Conservation (phyloP, 164 flowering plant species). For the Piper longum region DNA sequence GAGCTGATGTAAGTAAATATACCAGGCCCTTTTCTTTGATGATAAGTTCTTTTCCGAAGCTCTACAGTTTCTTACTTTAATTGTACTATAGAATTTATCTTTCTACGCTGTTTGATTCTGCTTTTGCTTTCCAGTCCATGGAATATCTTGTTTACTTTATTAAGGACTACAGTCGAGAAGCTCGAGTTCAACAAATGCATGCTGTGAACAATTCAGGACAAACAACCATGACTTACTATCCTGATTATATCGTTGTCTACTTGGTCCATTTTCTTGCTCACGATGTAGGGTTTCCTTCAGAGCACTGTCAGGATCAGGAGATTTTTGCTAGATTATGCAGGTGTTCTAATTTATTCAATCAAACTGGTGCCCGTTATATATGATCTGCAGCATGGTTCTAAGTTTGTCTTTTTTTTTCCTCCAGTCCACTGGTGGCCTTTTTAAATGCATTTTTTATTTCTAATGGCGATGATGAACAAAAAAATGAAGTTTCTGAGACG, state of each 20-base stretch:
- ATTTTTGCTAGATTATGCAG: constrained; percentile 45
- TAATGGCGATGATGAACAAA: constrained; percentile 23
- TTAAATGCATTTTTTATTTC: constrained; percentile 38
- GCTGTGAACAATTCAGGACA: constrained; percentile 15
- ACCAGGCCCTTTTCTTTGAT: neutral
- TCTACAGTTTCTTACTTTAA: no score
- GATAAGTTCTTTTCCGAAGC: neutral
- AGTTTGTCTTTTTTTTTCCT: neutral
- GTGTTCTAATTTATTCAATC: constrained; percentile 14
- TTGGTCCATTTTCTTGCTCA: constrained; percentile 84
- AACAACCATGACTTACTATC: constrained; percentile 34
- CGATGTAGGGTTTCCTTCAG: constrained; percentile 43
- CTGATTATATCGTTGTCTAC: constrained; percentile 58
- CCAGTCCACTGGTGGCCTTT: constrained; percentile 63
- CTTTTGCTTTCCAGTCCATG: constrained; percentile 28
- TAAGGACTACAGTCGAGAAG: constrained; percentile 37
- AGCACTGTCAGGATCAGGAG: constrained; percentile 38
- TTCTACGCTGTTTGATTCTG: neutral
- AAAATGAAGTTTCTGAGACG: constrained; percentile 21
- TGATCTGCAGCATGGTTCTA: neutral
- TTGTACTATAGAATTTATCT: neutral
- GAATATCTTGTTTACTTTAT: constrained; percentile 63
- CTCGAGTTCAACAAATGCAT: constrained; percentile 22
- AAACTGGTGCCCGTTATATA: neutral
- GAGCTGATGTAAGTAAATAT: constrained; percentile 34